Base-by-base conservation (phyloP, 1,284 basidiomycete genomes). In the Abortiporus biennis region DNA sequence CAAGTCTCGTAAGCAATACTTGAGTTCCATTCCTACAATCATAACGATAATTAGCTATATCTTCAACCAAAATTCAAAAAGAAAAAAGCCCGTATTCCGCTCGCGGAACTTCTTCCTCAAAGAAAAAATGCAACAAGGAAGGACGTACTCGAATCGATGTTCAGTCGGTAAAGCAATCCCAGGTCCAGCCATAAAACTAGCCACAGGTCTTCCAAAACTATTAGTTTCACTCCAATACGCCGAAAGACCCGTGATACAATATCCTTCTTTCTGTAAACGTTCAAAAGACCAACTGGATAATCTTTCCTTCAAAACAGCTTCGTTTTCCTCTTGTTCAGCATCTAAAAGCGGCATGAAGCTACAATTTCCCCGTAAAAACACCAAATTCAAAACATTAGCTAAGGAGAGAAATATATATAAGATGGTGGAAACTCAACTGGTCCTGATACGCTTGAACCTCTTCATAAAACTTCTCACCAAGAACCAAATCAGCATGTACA, bases 331-430 rank as follows among this genome's bases (percentile, higher is more conserved):
- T 56, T 81, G 78, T 61, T 91, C 88, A 2, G 74, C 69, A 13
- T 68, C 61, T 2, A 91, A 58, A 3, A 90, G 65, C 0, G 75
- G 71, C 13, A 74, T 30, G 56, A 88, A 91, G 38, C 86, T 89
- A 41, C 16, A 6, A 31, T 29, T 19, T 6, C n/a, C 9, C 15
- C 13, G 27, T 23, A 23, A 20, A 6, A 17, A 19, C 6, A 8
- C 17, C 16, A 11, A 11, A 37, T 11, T 34, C 9, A n/a, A 9
- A 23, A 22, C 22, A 24, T 15, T 23, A n/a, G 23, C 6, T 15
- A 30, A 6, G 32, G 32, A 17, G 27, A 31, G 32, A 36, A 34
- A 25, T 17, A 16, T 38, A 24, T 36, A 36, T 8, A 19, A 20
- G 25, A 40, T 20, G 27, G 36, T 8, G 32, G 16, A 22, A 20